Evolutionary conservation across 306 rosid species (phyloP).

Genomic region (Castanea mollissima): DNA sequence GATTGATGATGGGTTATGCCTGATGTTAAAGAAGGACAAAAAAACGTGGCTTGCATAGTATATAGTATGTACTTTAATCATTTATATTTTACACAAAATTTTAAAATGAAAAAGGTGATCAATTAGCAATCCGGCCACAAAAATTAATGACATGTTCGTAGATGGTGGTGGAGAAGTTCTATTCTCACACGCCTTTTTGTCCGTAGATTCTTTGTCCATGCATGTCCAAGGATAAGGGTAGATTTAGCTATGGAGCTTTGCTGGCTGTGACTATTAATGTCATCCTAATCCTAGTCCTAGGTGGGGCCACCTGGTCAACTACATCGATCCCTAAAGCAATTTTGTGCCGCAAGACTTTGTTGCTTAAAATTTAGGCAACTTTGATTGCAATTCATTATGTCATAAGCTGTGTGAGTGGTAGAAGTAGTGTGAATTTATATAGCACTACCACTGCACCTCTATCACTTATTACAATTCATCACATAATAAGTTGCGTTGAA

Average conservation of each 20-base stretch:
- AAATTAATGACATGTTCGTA: not conserved
- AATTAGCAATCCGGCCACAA: not conserved
- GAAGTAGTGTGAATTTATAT: no score
- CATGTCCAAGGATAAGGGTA: not conserved
- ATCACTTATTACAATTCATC: no score
- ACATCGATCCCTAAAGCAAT: not conserved
- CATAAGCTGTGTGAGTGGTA: fast-evolving
- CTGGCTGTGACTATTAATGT: not conserved
- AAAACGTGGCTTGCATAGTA: no score
- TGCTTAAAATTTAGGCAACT: no score
- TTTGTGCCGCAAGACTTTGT: not conserved
- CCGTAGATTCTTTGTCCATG: not conserved
- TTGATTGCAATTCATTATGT: no score
- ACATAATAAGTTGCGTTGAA: no score
- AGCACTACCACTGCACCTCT: fast-evolving
- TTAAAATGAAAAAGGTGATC: not conserved
- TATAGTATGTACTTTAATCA: no score
- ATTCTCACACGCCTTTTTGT: not conserved
- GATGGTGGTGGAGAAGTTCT: not conserved
- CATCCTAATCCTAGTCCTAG: not conserved
- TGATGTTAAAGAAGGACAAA: not conserved
- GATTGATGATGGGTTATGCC: no score
- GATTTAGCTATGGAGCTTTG: not conserved
- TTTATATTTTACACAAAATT: no score
- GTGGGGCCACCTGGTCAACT: not conserved